Evolutionary conservation across 352 stramenopile species (phyloP), one percentile per base, ranked within the genome.

Genomic region (Phytopythium aichiense): DNA sequence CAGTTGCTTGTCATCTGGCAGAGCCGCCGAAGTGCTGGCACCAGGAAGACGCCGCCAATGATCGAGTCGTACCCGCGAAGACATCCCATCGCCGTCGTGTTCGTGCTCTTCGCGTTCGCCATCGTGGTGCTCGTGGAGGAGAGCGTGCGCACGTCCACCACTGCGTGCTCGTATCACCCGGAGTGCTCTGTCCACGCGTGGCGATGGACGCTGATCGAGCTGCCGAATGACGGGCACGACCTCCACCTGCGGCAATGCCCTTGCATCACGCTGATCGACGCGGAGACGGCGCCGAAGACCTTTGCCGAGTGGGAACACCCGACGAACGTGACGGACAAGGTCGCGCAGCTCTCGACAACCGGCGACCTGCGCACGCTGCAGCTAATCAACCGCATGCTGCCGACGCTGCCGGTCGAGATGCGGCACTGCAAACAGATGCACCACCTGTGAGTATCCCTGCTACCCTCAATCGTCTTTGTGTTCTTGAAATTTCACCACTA

Each of bases 101-200:
- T 73, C 25, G 11, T 73, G 3, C 35, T 43, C 23, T 57, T 67
- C 31, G 40, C 58, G 4, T 33, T 58, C 1, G 50, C 63, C 33
- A n/a, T 61, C 0, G 12, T 67, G 8, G 20, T 71, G 4, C 66
- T 63, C n/a, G 53, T 66, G 0, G 42, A 66, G 5, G 52, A 56
- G 12, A 66, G 58, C 13, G 42, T 79, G 2, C 15, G 42, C 0
- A 62, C 40, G 1, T 77, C 72, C 2, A 13, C 15, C 12, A 0
- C 22, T 4, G 60, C 51, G 0, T 79, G 71, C 22, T 25, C 9
- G 0, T 18, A 23, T 1, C 49, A 74, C 28, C n/a, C 53, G 0
- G 62, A 77, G 45, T 83, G 72, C 50, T 56, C 52, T 6, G 56
- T 65, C 3, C 51, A 70, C 23, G 62, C 67, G 0, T 60, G 69